These are phyloP conservation scores for Ophiostoma ulmi DNA, from an alignment of 2,329 filamentous ascomycete species.

Conservation along the genomic window DNA sequence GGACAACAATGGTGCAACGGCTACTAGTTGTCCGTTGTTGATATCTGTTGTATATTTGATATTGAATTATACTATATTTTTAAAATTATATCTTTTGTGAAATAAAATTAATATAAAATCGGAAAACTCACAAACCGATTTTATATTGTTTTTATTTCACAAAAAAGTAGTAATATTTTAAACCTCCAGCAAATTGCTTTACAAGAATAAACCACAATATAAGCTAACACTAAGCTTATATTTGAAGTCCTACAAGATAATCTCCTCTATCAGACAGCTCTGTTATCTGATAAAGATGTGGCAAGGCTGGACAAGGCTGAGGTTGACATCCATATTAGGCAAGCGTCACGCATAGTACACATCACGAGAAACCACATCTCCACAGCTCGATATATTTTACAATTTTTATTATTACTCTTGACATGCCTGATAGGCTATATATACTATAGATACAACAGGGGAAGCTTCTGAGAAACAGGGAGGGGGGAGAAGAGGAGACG, in stretches of 20 bases:
- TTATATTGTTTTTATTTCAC: no score
- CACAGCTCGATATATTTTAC: neutral
- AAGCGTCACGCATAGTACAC: neutral
- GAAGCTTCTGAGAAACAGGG: neutral
- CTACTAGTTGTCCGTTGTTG: no score
- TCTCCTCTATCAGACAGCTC: neutral
- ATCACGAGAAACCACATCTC: neutral
- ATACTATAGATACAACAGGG: neutral
- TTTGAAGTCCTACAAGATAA: no score
- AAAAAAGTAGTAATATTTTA: no score
- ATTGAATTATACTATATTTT: no score
- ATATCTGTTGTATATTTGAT: no score
- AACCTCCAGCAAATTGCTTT: no score
- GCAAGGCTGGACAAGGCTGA: neutral
- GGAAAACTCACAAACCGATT: no score
- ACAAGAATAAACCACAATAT: neutral
- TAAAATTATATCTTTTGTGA: no score
- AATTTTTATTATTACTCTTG: neutral
- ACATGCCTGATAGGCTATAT: neutral
- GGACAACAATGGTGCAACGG: neutral
- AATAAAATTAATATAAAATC: no score
- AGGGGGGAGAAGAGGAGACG: neutral
- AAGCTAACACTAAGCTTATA: neutral
- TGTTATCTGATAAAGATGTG: neutral
- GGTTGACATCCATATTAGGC: neutral